phyloP scores from a whole-genome alignment of 805 yeast genomes.

The Blastobotrys parvus region DNA sequence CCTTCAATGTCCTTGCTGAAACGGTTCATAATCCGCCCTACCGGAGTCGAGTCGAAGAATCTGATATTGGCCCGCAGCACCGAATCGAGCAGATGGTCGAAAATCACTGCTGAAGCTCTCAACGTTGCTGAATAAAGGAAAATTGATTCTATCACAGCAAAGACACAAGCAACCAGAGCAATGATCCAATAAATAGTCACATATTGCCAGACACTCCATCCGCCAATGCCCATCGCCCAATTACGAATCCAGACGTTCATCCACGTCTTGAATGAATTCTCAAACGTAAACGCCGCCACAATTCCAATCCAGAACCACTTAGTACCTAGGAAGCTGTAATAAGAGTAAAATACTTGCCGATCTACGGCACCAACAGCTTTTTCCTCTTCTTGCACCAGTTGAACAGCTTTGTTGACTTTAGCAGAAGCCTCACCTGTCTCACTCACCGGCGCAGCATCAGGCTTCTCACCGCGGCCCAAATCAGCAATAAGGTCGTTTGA shows the following conservation, averaged over 20 bases:
- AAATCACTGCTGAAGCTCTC: slow-evolving; percentile 68
- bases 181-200: no score
- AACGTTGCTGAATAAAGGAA: background rate
- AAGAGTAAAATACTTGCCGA: background rate
- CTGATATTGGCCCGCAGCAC: slow-evolving; percentile 73
- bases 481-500: slow-evolving; percentile 38
- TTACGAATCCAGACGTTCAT: background rate
- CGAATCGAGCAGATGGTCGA: slow-evolving; percentile 53
- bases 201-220: background rate
- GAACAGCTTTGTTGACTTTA: slow-evolving; percentile 33
- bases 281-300: background rate
- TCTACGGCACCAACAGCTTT: background rate
- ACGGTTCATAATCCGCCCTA: slow-evolving; percentile 94
- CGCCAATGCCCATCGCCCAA: background rate
- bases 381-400: background rate
- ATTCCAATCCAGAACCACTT: background rate
- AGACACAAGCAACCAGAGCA: background rate
- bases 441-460: slow-evolving; percentile 37
- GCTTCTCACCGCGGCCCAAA: slow-evolving; percentile 23
- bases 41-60: slow-evolving; percentile 91
- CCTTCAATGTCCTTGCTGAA: slow-evolving; percentile 93
- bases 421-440: slow-evolving; percentile 21
- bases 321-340: background rate
- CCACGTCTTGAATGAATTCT: background rate
- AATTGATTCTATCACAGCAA: background rate